Conservation (phyloP, 1,284 basidiomycete species). For the Coniferiporia sulphurascens region DNA sequence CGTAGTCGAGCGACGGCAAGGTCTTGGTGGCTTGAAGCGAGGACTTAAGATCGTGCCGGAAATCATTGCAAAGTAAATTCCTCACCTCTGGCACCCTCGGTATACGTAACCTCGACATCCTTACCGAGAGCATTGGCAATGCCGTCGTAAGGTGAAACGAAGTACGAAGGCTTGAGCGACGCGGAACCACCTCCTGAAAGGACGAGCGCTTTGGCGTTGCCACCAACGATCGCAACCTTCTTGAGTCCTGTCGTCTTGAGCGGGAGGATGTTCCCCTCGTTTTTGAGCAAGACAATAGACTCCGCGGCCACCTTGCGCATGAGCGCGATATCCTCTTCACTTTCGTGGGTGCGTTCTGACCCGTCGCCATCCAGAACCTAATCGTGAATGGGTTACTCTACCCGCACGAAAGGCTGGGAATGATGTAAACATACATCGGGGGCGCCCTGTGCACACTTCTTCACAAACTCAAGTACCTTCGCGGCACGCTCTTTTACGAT, state of each 20-base stretch:
- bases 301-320: slow-evolving; percentile 60
- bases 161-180: slow-evolving; percentile 66
- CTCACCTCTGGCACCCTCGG: slow-evolving; percentile 57
- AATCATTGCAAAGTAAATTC: not conserved
- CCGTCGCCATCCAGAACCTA: slow-evolving; percentile 63
- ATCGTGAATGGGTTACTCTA: too few relatives aligned
- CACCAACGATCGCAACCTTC: slow-evolving; percentile 73
- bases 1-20: slow-evolving; percentile 60
- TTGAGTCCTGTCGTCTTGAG: slow-evolving; percentile 47
- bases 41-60: not conserved
- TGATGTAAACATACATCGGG: slow-evolving; percentile 45
- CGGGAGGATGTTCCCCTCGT: slow-evolving; percentile 56
- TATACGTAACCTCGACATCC: slow-evolving; percentile 53
- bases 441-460: slow-evolving; percentile 55
- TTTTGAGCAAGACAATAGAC: slow-evolving; percentile 73
- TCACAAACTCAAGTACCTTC: slow-evolving; percentile 59
- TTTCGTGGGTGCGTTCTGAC: slow-evolving; percentile 55
- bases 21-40: slow-evolving; percentile 47
- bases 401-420: too few relatives aligned
- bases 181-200: slow-evolving; percentile 77
- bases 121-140: slow-evolving; percentile 48
- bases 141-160: slow-evolving; percentile 67
- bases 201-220: slow-evolving; percentile 65
- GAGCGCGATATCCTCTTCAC: slow-evolving; percentile 52
- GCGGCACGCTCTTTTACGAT: slow-evolving; percentile 65